Base-by-base conservation (phyloP, 129 eudicot genomes). In the Pittosporum tobira region DNA sequence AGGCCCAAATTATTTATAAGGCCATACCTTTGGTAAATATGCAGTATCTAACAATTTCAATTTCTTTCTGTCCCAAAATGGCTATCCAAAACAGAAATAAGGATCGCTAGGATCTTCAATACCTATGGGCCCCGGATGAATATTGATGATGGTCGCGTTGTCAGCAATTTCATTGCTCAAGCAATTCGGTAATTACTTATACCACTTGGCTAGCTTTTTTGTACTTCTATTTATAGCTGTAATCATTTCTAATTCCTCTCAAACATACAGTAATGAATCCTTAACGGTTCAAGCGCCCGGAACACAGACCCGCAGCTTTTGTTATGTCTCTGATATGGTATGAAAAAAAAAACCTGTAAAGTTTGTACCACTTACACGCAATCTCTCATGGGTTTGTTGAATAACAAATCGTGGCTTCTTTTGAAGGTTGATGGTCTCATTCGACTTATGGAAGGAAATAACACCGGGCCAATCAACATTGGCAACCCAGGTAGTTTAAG, bases 321-420 rank as follows among this genome's bases (percentile, higher is more conserved):
- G 98, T 69, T 91, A 83, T 36, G 96, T 91, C 28, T 77, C 98
- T 72, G 98, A 91, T 68, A 86, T 86, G 96, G 98, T 91, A 80
- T 55, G 54, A 38, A 24, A 4, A 31, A 0, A 49, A 13, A 0
- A 29, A 2, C 12, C 10, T 46, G 56, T 44, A 43, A 16, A 31
- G n/a, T n/a, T n/a, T 6, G 40, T 50, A 5, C 55, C 15, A 19
- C 58, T 6, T 50, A 18, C 28, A 36, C 8, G 29, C 34, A 46
- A 29, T 6, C 10, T 53, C 24, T 14, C 20, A 66, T 21, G 10
- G 29, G 26, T 44, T 78, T 64, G 56, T 12, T 18, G 21, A 6
- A 10, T 21, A 27, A 70, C 42, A 61, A 44, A 51, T 13, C 27
- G 4, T 15, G 22, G 0, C 21, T 46, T 25, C 4, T 22, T 26